Base-by-base conservation (phyloP, 2,329 filamentous ascomycete species). In the Daldinia sp. region DNA sequence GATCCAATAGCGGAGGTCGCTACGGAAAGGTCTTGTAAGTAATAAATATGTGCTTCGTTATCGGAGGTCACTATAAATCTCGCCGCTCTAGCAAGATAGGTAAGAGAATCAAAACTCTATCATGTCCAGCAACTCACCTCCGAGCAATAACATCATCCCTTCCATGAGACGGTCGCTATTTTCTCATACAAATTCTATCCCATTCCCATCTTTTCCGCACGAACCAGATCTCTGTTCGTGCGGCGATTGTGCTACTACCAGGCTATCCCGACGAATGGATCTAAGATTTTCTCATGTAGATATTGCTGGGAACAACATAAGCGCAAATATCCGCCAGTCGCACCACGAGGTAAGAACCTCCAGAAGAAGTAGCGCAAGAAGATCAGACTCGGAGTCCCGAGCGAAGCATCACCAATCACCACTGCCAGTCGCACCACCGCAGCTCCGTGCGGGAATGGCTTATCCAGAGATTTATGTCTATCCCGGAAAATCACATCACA, bases 401-500 rank as follows among this genome's bases (percentile, higher is more conserved):
- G 21, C 41, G 17, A 39, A 17, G 37, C 7, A 23, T 15, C 35
- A 49, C 39, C 39, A 23, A 30, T 6, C n/a, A 13, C 21, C 35
- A 25, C 62, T 25, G 13, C 13, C 15, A 9, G 35, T 29, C 27
- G 8, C n/a, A 23, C 19, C 47, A 1, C 25, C 9, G 11, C 35
- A 43, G 11, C 49, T 43, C 8, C 29, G 17, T 3, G 25, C 48
- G 8, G 49, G 19, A 9, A 64, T 59, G 50, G 23, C 27, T 10
- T 61, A 53, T 30, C 54, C 51, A 17, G 45, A 70, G 32, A 11
- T 72, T 47, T 72, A 72, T 55, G 61, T 74, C 6, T 70, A 70
- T 52, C 70, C 72, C 1, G 52, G 51, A 53, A 68, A 67, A 1
- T 30, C 43, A 2, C 35, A 45, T 8, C 70, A 74, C 47, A 58